Evolutionary conservation across 2,329 filamentous ascomycete genomes (phyloP).

Genomic region (Aspergillus ochraceus): DNA sequence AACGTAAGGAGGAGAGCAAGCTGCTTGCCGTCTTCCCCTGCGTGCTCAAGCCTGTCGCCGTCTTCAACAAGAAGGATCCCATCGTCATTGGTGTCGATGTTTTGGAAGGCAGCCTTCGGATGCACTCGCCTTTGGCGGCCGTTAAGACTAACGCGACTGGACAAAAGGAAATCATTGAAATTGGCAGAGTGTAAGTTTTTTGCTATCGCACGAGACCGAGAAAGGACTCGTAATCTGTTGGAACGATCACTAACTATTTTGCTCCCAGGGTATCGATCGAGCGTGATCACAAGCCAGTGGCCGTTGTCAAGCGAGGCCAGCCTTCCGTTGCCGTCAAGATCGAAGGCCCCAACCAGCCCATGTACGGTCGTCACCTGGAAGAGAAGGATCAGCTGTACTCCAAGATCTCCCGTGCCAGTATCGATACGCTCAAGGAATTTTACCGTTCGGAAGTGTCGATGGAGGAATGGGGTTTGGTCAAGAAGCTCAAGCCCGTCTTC

Average conservation of each 20-base stretch:
- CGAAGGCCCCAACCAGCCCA: conserved; percentile 87
- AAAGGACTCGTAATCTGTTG: not conserved
- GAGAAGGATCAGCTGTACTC: conserved; percentile 88
- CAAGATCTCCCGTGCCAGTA: conserved; percentile 80
- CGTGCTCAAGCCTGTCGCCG: conserved; percentile 81
- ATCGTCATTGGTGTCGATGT: conserved; percentile 97
- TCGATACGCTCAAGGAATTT: conserved; percentile 94
- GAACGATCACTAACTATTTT: conserved; percentile 17
- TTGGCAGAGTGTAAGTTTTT: conserved; percentile 86
- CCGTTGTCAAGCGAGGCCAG: conserved; percentile 89
- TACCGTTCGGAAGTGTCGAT: conserved; percentile 83
- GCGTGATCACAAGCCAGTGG: conserved; percentile 93
- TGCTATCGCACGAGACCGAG: not conserved
- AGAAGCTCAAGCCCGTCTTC: conserved; percentile 92
- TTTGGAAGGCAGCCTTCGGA: conserved; percentile 78
- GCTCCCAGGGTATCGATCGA: conserved; percentile 81
- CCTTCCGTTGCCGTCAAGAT: conserved; percentile 99
- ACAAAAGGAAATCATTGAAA: conserved; percentile 75
- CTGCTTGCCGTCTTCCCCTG: conserved; percentile 96
- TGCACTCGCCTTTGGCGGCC: conserved; percentile 87
- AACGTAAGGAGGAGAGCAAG: conserved; percentile 96
- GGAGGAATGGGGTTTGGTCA: conserved; percentile 93
- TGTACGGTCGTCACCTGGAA: conserved; percentile 92
- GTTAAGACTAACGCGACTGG: conserved; percentile 79
- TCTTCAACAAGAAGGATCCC: conserved; percentile 97